Conservation (phyloP, 257 asterid genomes). For the Solanum arcanum region DNA sequence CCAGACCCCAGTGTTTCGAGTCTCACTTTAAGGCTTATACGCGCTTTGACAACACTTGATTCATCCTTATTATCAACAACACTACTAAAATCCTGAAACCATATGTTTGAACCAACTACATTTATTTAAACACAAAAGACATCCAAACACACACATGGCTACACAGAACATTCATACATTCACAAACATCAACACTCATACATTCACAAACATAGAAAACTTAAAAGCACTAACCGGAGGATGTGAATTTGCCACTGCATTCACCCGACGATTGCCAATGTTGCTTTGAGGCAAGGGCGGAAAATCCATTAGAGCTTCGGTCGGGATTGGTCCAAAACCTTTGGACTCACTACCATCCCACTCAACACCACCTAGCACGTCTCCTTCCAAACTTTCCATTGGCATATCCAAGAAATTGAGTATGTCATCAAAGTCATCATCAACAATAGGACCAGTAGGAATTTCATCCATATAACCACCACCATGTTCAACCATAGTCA, state of each 20-base stretch:
- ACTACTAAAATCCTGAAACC: not conserved
- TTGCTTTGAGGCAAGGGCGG: slow-evolving; percentile 16
- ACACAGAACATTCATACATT: not conserved
- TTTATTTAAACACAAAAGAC: not conserved
- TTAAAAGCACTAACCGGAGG: slow-evolving; percentile 31
- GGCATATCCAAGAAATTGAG: slow-evolving; percentile 55
- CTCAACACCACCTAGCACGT: slow-evolving; percentile 29
- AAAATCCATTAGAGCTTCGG: slow-evolving; percentile 26
- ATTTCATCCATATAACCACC: slow-evolving; percentile 32
- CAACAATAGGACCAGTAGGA: slow-evolving; percentile 16
- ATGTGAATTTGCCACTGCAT: not conserved
- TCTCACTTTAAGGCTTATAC: not conserved
- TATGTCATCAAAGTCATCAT: slow-evolving; percentile 31
- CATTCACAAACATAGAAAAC: not conserved
- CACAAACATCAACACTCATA: not conserved
- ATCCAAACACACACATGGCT: not conserved
- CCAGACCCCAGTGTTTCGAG: not conserved
- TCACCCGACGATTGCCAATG: not conserved
- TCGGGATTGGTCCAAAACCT: slow-evolving; percentile 56
- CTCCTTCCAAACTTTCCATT: slow-evolving; percentile 50
- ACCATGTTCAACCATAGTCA: slow-evolving; percentile 40
- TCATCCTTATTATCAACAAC: not conserved
- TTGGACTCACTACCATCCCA: slow-evolving; percentile 53
- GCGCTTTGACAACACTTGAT: not conserved
- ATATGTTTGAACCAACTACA: not conserved